Conservation (phyloP, 2,329 filamentous ascomycete genomes). For the Trichoderma sp. region DNA sequence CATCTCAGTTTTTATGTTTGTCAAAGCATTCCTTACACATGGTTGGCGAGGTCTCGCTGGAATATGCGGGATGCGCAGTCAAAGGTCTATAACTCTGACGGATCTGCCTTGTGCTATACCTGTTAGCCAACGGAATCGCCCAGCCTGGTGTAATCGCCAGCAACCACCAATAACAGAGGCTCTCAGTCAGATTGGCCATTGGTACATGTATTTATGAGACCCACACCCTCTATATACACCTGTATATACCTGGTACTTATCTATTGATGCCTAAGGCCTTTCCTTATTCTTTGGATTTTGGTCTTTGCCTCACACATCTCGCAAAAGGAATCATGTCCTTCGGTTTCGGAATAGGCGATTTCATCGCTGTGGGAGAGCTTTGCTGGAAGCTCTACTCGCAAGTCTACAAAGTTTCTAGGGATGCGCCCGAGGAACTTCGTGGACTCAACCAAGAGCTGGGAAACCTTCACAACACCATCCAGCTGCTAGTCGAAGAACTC, state of each 20-base stretch:
- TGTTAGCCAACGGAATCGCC: neutral
- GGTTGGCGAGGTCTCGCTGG: no score
- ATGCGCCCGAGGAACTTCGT: neutral
- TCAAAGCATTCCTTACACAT: no score
- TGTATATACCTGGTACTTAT: neutral
- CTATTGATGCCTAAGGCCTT: neutral
- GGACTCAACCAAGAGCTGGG: neutral
- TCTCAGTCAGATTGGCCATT: neutral
- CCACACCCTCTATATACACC: neutral
- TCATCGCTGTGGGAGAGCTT: neutral
- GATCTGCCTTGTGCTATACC: neutral
- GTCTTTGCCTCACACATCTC: neutral
- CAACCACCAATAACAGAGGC: neutral
- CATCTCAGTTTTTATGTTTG: no score
- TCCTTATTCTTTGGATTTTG: neutral
- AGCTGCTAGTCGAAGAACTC: neutral
- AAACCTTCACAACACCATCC: neutral
- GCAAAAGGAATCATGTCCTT: neutral
- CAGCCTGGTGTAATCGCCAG: neutral
- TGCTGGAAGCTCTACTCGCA: constrained; percentile 1
- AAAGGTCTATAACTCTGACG: neutral
- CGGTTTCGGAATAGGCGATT: neutral
- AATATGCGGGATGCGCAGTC: neutral
- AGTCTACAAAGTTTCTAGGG: constrained; percentile 3
- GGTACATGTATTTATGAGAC: neutral